phyloP scores from a whole-genome alignment of 2,329 filamentous ascomycete species.

The Stemphylium vesicarium region DNA sequence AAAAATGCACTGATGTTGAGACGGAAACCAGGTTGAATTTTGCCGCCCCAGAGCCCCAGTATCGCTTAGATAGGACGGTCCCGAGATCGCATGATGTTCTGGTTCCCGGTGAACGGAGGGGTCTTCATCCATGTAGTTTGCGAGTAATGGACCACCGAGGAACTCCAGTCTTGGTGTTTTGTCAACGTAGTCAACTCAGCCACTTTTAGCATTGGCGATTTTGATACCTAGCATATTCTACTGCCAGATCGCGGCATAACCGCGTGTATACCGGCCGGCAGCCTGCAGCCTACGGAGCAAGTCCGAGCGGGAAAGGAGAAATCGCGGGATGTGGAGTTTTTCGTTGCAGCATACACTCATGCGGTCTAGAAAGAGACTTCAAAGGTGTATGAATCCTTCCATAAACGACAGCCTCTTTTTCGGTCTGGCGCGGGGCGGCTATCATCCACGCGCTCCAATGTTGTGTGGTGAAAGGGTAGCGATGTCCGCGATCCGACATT shows the following conservation, averaged over 20 bases:
- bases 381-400: conserved; percentile 5
- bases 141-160: conserved; percentile 1
- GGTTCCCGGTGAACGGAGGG: not conserved
- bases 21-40: not conserved
- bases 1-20: not conserved
- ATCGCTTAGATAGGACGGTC: not conserved
- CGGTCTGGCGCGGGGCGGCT: not conserved
- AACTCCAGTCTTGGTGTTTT: too few species aligned
- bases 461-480: conserved; percentile 1
- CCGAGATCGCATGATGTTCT: not conserved
- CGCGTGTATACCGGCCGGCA: not conserved
- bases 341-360: not conserved
- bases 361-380: not conserved
- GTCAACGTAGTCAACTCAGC: not conserved
- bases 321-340: not conserved
- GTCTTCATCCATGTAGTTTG: not conserved
- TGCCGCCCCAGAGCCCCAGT: not conserved
- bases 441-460: not conserved
- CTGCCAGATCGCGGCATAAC: not conserved
- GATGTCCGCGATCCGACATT: not conserved
- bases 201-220: not conserved
- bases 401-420: not conserved
- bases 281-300: not conserved
- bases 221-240: too few species aligned
- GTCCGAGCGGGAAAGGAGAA: not conserved